These are phyloP conservation scores for Penstemon davidsonii DNA, from an alignment of 257 asterid genomes.

Conservation along the genomic window DNA sequence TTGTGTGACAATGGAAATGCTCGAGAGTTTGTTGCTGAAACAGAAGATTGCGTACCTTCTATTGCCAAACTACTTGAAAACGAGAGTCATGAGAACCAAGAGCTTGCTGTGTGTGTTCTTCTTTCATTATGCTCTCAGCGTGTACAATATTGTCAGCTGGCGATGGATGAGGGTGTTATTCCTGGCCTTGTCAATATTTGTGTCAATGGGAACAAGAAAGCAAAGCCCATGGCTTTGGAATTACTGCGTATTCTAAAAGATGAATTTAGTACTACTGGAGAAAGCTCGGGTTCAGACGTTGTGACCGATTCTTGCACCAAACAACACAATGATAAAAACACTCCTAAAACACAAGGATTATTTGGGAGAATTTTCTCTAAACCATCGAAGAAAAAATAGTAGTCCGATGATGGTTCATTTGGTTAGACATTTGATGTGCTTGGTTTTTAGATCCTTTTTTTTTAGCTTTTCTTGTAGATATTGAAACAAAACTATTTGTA, in stretches of 20 bases:
- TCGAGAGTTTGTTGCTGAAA: slow-evolving; percentile 48
- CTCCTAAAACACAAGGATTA: slow-evolving; percentile 39
- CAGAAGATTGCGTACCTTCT: slow-evolving; percentile 65
- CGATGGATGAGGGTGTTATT: slow-evolving; percentile 70
- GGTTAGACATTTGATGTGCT: neutral
- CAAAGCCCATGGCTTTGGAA: slow-evolving; percentile 66
- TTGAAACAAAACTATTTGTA: neutral
- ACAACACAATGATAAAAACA: slow-evolving; percentile 29
- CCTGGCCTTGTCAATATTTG: slow-evolving; percentile 58
- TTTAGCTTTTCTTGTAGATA: slow-evolving; percentile 19
- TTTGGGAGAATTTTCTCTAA: slow-evolving; percentile 52
- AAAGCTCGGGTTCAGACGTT: slow-evolving; percentile 31
- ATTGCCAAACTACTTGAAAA: slow-evolving; percentile 57
- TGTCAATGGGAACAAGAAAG: slow-evolving; percentile 57
- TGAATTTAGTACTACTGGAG: slow-evolving; percentile 34
- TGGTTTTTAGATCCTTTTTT: neutral
- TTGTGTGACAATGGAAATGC: slow-evolving; percentile 43
- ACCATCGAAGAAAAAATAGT: slow-evolving; percentile 40
- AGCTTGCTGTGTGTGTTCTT: slow-evolving; percentile 64
- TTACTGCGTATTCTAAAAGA: slow-evolving; percentile 59
- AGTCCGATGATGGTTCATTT: neutral
- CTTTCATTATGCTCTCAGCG: slow-evolving; percentile 67
- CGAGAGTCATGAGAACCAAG: slow-evolving; percentile 60
- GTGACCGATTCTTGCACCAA: slow-evolving; percentile 8
- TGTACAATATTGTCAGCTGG: slow-evolving; percentile 45